Conservation (phyloP, 352 stramenopile species). For the Phytophthora megakarya region DNA sequence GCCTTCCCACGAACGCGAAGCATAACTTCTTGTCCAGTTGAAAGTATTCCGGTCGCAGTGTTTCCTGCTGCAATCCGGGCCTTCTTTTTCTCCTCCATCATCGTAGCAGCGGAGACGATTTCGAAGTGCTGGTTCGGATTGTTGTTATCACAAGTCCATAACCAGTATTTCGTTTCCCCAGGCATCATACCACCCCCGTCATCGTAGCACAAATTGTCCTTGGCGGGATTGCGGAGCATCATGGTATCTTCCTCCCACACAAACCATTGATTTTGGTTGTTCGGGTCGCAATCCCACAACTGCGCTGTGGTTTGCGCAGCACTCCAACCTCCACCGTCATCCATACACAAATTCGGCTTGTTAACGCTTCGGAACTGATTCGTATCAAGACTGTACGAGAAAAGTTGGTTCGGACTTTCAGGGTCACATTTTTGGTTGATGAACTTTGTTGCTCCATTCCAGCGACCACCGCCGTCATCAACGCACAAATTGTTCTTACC, state of each 20-base stretch:
- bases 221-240: slow-evolving; percentile 38
- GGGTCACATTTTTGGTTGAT: slow-evolving; percentile 25
- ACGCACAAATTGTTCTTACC: slow-evolving; percentile 37
- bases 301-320: slow-evolving; percentile 12
- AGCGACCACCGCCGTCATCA: slow-evolving; percentile 38
- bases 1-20: slow-evolving; percentile 30
- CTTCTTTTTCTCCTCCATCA: slow-evolving; percentile 24
- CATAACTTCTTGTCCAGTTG: slow-evolving; percentile 27
- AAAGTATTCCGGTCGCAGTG: slow-evolving; percentile 16
- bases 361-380: slow-evolving; percentile 15
- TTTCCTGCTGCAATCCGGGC: slow-evolving; percentile 14
- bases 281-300: slow-evolving; percentile 31
- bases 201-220: slow-evolving; percentile 45
- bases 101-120: slow-evolving; percentile 1
- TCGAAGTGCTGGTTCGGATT: slow-evolving; percentile 44
- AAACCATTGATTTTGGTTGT: slow-evolving; percentile 39
- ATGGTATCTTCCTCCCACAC: slow-evolving; percentile 32
- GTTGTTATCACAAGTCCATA: slow-evolving; percentile 19
- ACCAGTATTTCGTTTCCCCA: slow-evolving; percentile 4
- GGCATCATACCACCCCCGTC: slow-evolving; percentile 23
- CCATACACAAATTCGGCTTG: slow-evolving; percentile 22
- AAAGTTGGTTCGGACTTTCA: slow-evolving; percentile 24
- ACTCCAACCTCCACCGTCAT: slow-evolving; percentile 25
- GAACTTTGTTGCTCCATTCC: slow-evolving; percentile 27
- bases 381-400: slow-evolving; percentile 18